Conservation (phyloP, 495 filamentous ascomycete genomes). For the Lasiosphaeria miniovina region DNA sequence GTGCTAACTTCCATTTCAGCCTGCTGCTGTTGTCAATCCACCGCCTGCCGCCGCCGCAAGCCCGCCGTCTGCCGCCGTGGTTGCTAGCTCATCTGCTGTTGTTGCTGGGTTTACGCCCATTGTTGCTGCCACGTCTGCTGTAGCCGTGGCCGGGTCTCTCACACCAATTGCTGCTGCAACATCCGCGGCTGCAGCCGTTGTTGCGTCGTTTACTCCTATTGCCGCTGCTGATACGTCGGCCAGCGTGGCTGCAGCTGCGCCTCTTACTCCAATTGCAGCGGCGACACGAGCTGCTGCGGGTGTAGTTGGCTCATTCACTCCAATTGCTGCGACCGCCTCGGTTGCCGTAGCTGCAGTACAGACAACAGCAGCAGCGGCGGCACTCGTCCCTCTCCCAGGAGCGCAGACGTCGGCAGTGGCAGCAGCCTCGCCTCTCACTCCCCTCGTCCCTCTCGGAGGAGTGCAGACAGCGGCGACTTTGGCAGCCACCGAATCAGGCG, state of each 20-base stretch:
- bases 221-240: not conserved
- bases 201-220: not conserved
- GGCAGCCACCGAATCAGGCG: slow-evolving; percentile 4
- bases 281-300: not conserved
- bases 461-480: not conserved
- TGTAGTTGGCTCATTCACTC: slow-evolving; percentile 12
- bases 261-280: slow-evolving; percentile 2
- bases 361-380: not conserved
- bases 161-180: not conserved
- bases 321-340: slow-evolving; percentile 2
- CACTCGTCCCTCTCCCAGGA: not conserved
- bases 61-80: not conserved
- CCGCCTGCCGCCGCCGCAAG: not conserved
- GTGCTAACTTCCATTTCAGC: slow-evolving; percentile 2
- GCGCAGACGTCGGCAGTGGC: not conserved
- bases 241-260: not conserved
- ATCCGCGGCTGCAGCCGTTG: not conserved
- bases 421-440: not conserved
- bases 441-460: not conserved
- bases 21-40: slow-evolving; percentile 2
- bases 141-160: not conserved
- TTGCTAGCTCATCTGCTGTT: not conserved
- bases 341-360: not conserved
- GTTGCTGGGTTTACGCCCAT: not conserved
- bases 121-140: not conserved